phyloP scores from a whole-genome alignment of 2,329 filamentous ascomycete species.

The Cercospora sp. region DNA sequence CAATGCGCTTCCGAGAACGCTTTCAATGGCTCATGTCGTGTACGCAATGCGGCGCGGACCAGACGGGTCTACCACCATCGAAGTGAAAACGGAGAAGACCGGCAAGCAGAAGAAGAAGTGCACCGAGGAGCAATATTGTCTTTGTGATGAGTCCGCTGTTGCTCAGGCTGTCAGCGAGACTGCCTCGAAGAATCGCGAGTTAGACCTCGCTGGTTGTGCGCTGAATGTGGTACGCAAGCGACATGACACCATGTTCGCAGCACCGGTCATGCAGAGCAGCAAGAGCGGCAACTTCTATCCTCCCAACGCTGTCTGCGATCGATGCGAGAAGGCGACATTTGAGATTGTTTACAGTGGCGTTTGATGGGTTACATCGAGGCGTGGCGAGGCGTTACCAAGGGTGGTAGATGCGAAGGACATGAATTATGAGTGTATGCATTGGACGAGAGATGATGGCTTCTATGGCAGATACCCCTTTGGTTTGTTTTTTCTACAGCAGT shows the following conservation, averaged over 20 bases:
- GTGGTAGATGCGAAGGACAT: not conserved
- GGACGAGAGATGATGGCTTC: constrained; percentile 2
- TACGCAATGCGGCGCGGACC: constrained; percentile 15
- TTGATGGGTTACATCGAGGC: not conserved
- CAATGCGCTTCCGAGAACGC: constrained; percentile 6
- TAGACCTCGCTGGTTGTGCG: constrained; percentile 18
- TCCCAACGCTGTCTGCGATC: constrained; percentile 8
- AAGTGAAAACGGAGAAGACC: constrained; percentile 15
- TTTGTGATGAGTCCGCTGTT: constrained; percentile 19
- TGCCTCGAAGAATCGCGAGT: not conserved
- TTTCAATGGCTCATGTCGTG: constrained; percentile 12
- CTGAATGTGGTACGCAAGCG: constrained; percentile 18
- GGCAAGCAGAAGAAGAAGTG: constrained; percentile 13
- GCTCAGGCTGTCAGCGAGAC: constrained; percentile 5
- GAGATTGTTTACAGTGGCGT: constrained; percentile 25
- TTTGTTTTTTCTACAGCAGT: not conserved
- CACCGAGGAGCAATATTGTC: constrained; percentile 12
- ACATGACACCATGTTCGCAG: constrained; percentile 14
- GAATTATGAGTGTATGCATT: constrained; percentile 3
- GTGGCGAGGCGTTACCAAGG: not conserved
- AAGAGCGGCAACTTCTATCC: constrained; percentile 12
- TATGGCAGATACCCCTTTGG: constrained; percentile 9
- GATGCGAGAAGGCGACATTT: constrained; percentile 18
- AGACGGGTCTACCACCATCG: constrained; percentile 13
- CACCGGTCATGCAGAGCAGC: constrained; percentile 8